Base-by-base conservation (phyloP, 495 filamentous ascomycete genomes). In the Echria macrotheca region DNA sequence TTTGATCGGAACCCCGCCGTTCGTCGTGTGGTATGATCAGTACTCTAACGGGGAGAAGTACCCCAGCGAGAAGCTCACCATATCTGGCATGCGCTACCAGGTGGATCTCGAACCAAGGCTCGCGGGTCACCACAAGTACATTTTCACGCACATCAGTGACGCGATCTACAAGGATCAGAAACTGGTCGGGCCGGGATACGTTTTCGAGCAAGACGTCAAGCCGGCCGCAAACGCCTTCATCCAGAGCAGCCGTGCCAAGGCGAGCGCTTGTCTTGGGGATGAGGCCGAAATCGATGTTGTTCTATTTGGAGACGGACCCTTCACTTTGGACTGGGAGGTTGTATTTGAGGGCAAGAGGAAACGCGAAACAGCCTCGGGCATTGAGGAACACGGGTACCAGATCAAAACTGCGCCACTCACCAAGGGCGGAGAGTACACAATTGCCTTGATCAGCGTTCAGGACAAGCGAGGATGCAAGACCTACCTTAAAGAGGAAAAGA, bases 321-420 rank as follows among this genome's bases (percentile, higher is more conserved):
- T 89, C 74, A 85, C 70, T n/a, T 63, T 98, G 6, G 88, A 96
- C 55, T 98, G 95, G 69, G 93, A 97, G 61, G 69, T 97, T 23
- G 77, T 96, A n/a, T 86, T 97, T 61, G 83, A 85, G 50, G 89
- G 90, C 26, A 95, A 86, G 69, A 78, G 88, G 42, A 81, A 76
- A 19, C 83, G 85, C 38, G 72, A 84, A 51, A 77, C 76, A 18
- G 71, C 81, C n/a, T 70, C 79, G 6, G 77, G 70, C 37, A 84
- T 94, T 33, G 70, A 81, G 11, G 71, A 68, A 10, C 65, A 75
- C 17, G 55, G 73, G 14, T 80, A 82, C 47, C 83, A 74, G 19
- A 89, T 98, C 59, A 74, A 75, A 22, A 97, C 91, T 0, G 75
- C 83, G 2, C 74, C 77, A 22, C 68, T 98, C 23, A 71, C 71